Conservation (phyloP, 1,139 yeast species). For the Blastobotrys petasosporus region DNA sequence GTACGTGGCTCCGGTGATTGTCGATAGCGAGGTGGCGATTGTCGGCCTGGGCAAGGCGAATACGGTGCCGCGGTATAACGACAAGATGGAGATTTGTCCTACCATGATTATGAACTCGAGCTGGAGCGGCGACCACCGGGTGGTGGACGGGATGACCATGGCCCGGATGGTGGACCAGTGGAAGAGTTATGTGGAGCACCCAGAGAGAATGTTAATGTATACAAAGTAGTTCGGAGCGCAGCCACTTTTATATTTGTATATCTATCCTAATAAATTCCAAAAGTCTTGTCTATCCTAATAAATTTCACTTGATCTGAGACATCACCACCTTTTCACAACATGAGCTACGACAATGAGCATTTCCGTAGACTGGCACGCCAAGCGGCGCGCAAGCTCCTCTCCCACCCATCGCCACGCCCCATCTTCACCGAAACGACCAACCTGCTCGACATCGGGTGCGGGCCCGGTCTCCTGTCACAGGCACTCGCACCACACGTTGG, state of each 20-base stretch:
- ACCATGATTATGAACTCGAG: conserved; percentile 29
- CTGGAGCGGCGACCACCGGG: conserved; percentile 36
- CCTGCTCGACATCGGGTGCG: conserved; percentile 32
- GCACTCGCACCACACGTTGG: conserved; percentile 24
- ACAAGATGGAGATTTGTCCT: conserved; percentile 26
- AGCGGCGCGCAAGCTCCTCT: conserved; percentile 4
- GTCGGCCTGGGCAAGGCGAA: conserved; percentile 32
- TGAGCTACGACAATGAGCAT: conserved; percentile 4
- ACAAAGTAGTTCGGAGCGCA: conserved; percentile 15
- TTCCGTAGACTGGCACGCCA: conserved; percentile 3
- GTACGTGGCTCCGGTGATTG: conserved; percentile 66
- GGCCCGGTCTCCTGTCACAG: conserved; percentile 27
- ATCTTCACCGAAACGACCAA: conserved; percentile 21
- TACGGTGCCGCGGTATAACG: conserved; percentile 28
- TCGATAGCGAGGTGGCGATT: conserved; percentile 33
- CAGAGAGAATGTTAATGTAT: conserved; percentile 25
- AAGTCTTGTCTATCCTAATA: no score
- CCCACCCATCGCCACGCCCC: conserved; percentile 14
- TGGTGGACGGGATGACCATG: conserved; percentile 34
- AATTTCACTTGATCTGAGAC: no score
- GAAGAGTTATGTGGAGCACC: conserved; percentile 28
- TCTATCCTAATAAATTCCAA: no score
- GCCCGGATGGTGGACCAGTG: conserved; percentile 30
- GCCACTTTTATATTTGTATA: no score
- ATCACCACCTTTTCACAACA: no score